Conservation (phyloP, 768 basidiomycete species). For the Paxillus rubicundulus region DNA sequence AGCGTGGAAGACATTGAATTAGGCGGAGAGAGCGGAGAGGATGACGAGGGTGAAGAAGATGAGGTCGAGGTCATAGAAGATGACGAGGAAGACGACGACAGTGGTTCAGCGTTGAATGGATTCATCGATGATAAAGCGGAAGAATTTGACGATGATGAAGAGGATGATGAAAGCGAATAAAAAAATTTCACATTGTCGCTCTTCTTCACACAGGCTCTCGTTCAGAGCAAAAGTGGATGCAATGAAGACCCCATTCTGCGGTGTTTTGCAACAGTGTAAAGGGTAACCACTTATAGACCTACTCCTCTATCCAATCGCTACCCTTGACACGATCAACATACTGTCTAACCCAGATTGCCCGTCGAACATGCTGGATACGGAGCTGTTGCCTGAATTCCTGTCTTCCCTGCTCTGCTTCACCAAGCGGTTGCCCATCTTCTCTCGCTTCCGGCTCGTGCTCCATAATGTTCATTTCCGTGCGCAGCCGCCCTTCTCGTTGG, state of each 20-base stretch:
- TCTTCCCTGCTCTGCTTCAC: slow-evolving; percentile 31
- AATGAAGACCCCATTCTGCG: slow-evolving; percentile 1
- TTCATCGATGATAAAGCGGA: slow-evolving; percentile 67
- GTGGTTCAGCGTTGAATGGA: slow-evolving; percentile 42
- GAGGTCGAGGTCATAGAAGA: slow-evolving; percentile 43
- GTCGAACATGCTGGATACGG: slow-evolving; percentile 46
- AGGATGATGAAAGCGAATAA: slow-evolving; percentile 50
- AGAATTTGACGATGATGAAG: slow-evolving; percentile 46
- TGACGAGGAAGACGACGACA: slow-evolving; percentile 41
- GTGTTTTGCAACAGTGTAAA: slow-evolving; percentile 2
- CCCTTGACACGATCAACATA: slow-evolving; percentile 64
- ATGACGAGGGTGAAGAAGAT: slow-evolving; percentile 41
- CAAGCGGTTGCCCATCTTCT: slow-evolving; percentile 30
- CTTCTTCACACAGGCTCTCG: not conserved
- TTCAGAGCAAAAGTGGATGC: not conserved
- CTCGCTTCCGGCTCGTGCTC: slow-evolving; percentile 26
- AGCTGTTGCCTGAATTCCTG: slow-evolving; percentile 40
- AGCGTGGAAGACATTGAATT: slow-evolving; percentile 80
- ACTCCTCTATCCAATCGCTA: slow-evolving; percentile 71
- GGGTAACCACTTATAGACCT: slow-evolving; percentile 8
- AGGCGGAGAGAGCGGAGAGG: slow-evolving; percentile 58
- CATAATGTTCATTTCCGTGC: slow-evolving; percentile 57
- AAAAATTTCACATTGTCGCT: not conserved
- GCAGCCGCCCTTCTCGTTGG: slow-evolving; percentile 60
- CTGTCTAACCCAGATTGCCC: slow-evolving; percentile 59